phyloP scores from a whole-genome alignment of 257 asterid species.

The Linaria vulgaris region DNA sequence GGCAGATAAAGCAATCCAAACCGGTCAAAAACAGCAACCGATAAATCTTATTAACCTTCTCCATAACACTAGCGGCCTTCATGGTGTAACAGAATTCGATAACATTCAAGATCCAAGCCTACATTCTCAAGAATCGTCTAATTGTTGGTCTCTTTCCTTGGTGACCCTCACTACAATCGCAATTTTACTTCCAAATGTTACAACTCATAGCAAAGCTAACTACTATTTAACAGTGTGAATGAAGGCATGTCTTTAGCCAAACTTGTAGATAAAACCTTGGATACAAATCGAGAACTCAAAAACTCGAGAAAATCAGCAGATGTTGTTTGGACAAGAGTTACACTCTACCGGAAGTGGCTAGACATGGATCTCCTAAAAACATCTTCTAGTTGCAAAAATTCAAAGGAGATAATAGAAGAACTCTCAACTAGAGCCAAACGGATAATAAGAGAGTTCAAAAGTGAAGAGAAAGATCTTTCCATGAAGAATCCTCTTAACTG shows the following conservation, averaged over 20 bases:
- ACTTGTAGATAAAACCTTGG: conserved; percentile 36
- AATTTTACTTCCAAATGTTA: conserved; percentile 34
- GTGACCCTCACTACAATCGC: conserved; percentile 47
- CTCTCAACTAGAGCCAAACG: conserved; percentile 6
- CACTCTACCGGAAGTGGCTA: conserved; percentile 38
- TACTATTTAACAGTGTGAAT: conserved; percentile 28
- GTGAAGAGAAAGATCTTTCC: background rate
- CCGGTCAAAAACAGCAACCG: conserved; percentile 35
- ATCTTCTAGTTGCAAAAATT: conserved; percentile 18
- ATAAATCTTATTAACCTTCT: conserved; percentile 33
- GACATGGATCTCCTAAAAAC: conserved; percentile 37
- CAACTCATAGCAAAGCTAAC: conserved; percentile 15
- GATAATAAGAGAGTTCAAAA: conserved; percentile 8
- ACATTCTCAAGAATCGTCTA: conserved; percentile 39
- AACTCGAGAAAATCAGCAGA: conserved; percentile 42
- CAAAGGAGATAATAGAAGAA: background rate
- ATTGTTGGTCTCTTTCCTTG: conserved; percentile 50
- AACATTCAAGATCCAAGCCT: conserved; percentile 33
- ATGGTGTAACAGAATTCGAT: conserved; percentile 34
- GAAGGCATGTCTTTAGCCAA: conserved; percentile 41
- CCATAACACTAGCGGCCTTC: conserved; percentile 29
- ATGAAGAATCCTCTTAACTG: conserved; percentile 24
- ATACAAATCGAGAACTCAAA: conserved; percentile 20
- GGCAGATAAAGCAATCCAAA: conserved; percentile 32
- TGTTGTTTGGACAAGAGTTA: conserved; percentile 33